phyloP scores from a whole-genome alignment of 192 early-diverging fungal genomes.

The Anaeromyces robustus region DNA sequence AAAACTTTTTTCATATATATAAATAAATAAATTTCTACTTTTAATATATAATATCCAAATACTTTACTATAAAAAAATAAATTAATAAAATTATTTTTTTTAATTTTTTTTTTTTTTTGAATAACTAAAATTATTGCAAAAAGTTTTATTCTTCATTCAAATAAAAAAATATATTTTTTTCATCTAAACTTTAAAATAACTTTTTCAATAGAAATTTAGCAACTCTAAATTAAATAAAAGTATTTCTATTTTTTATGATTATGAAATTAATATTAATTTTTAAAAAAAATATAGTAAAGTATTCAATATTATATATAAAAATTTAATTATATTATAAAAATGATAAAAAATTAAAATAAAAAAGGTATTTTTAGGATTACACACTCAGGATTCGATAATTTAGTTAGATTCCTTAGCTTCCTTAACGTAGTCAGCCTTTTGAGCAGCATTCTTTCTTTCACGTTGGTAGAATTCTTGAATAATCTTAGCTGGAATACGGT shows the following conservation, averaged over 20 bases:
- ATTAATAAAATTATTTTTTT: neutral
- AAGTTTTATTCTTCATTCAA: neutral
- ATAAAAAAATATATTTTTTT: neutral
- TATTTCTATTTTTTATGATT: neutral
- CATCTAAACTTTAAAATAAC: neutral
- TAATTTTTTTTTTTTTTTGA: neutral
- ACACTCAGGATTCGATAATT: neutral
- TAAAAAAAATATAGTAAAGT: neutral
- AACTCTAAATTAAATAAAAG: neutral
- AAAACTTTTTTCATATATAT: neutral
- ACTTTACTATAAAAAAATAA: neutral
- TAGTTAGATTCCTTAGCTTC: neutral
- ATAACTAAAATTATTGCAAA: neutral
- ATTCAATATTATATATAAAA: neutral
- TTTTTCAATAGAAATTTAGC: neutral
- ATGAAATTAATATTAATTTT: neutral
- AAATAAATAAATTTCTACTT: neutral
- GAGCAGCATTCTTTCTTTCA: slow-evolving; percentile 14
- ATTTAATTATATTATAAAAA: neutral
- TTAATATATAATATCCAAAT: neutral
- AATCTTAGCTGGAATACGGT: slow-evolving; percentile 93
- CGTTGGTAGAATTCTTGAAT: slow-evolving; percentile 89
- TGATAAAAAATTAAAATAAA: neutral
- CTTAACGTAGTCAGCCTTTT: neutral
- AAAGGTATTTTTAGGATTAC: neutral